Conservation (phyloP, 768 basidiomycete genomes). For the Leucosporidium creatinivorum region DNA sequence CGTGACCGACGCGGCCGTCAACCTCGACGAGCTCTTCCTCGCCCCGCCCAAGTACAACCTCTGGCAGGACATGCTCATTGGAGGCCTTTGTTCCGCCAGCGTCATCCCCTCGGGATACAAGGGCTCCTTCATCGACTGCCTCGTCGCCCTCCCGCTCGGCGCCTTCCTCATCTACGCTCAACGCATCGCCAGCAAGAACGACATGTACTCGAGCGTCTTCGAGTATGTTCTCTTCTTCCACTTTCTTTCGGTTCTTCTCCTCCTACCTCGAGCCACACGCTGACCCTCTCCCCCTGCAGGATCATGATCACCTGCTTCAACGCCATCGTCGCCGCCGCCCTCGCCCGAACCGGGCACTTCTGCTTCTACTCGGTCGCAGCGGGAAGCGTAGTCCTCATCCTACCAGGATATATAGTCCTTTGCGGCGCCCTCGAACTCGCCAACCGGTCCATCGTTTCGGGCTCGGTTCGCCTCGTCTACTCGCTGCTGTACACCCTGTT, state of each 20-base stretch:
- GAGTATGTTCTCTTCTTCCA: constrained; percentile 43
- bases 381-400: constrained; percentile 66
- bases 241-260: too few relatives aligned
- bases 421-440: constrained; percentile 43
- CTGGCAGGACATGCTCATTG: constrained; percentile 59
- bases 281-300: too few relatives aligned
- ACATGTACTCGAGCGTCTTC: constrained; percentile 70
- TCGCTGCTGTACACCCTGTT: constrained; percentile 48
- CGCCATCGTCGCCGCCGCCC: constrained; percentile 67
- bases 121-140: constrained; percentile 65
- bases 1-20: constrained; percentile 61
- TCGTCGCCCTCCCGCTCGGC: constrained; percentile 66
- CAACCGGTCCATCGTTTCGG: constrained; percentile 74
- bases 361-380: constrained; percentile 76
- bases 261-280: too few relatives aligned
- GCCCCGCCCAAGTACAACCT: constrained; percentile 45
- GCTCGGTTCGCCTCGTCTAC: constrained; percentile 72
- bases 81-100: constrained; percentile 48
- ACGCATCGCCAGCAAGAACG: constrained; percentile 55
- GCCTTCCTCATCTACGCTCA: constrained; percentile 69
- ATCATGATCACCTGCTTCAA: constrained; percentile 69
- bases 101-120: constrained; percentile 48
- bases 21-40: constrained; percentile 67
- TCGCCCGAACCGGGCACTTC: constrained; percentile 58
- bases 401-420: constrained; percentile 54